Base-by-base conservation (phyloP, 176 grass and related monocot species). In the Chrysopogon serrulatus region DNA sequence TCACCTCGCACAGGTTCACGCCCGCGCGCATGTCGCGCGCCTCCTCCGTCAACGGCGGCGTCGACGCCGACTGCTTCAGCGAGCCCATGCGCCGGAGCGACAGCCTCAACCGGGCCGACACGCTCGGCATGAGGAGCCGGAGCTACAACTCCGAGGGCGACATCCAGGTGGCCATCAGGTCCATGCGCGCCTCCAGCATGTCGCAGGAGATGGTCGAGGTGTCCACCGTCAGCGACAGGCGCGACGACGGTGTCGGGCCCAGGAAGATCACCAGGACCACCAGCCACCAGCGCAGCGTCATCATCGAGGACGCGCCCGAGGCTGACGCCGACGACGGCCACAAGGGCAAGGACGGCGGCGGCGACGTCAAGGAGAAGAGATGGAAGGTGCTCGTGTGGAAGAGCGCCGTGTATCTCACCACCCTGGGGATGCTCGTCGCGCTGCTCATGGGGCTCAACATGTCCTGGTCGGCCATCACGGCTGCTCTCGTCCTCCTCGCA, bases 371-470 rank as follows among this genome's bases (percentile, higher is more conserved):
- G 63, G 80, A 82, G 48, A 91, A 88, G 83, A 83, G 78, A 24
- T 94, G 93, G 96, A 92, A 94, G 77, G 89, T 63, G 65, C 40
- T 94, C 82, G 44, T 90, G 62, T 94, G 96, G 96, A 96, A 93
- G 88, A 62, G 24, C 7, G 89, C 92, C 7, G 93, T 96, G 24
- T 99, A 96, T 53, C 83, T 94, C 26, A 92, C 91, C 11, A 99
- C 96, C 0, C 70, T 99, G 15, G 96, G 91, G 7, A 96, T 96
- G 96, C 96, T 99, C 31, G 64, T 90, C 23, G 80, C 87, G 12
- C 89, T 99, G 17, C 91, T 99, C 64, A 89, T 90, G 85, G 93
- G 96, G 35, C 93, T 96, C 70, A 94, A 99, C 84, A 99, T 99
- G 96, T 93, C 96, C 12, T 99, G 96, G 96, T 90, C 85, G 1